Evolutionary conservation across 140 eudicot genomes (phyloP).

Genomic region (Anethum foeniculum): DNA sequence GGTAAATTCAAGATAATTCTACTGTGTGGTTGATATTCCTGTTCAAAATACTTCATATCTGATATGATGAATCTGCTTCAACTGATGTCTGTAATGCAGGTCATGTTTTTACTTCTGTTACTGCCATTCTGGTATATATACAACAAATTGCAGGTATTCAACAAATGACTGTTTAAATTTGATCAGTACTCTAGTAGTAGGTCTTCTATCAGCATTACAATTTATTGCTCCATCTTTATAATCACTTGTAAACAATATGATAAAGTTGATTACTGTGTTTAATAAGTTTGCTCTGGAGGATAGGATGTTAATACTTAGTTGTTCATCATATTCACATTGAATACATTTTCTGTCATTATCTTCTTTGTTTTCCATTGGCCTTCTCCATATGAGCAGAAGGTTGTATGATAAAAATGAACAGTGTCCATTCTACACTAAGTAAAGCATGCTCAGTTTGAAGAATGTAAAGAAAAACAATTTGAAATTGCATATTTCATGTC

Average conservation of each 20-base stretch:
- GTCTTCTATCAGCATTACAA: neutral
- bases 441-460: neutral
- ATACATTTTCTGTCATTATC: neutral
- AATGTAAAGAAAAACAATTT: neutral
- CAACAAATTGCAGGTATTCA: slow-evolving; percentile 71
- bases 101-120: slow-evolving; percentile 65
- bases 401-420: neutral
- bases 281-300: neutral
- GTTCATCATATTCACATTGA: neutral
- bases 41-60: neutral
- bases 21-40: neutral
- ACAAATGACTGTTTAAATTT: neutral
- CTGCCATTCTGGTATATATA: slow-evolving; percentile 82
- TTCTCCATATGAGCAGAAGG: neutral
- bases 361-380: neutral
- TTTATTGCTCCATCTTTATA: neutral
- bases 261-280: neutral
- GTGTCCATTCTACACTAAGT: neutral
- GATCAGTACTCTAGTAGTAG: neutral
- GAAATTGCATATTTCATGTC: neutral
- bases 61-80: slow-evolving; percentile 5
- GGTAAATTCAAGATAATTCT: slow-evolving; percentile 23
- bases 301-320: neutral
- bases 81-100: slow-evolving; percentile 36
- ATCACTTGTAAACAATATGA: neutral